Base-by-base conservation (phyloP, 192 early-diverging fungal species). In the Coemansia reversa region DNA sequence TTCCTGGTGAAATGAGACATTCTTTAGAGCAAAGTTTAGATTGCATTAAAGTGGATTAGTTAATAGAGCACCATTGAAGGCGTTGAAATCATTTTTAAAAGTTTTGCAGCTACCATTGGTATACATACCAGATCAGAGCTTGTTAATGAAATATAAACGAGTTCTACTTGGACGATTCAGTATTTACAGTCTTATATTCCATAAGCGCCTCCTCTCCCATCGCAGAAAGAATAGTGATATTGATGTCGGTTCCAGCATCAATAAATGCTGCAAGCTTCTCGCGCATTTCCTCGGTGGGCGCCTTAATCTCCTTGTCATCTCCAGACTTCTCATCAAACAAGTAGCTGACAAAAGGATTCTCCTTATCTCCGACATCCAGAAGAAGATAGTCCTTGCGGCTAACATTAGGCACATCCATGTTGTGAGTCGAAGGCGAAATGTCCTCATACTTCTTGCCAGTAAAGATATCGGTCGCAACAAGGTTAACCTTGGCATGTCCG, bases 401-500 rank as follows among this genome's bases (percentile, higher is more conserved):
- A 70, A 99, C 90, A 81, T 95, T 87, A 76, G 97, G 97, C 45
- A 99, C 97, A 73, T 98, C 93, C 93, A 99, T 96, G 89, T 99
- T 99, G 90, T 99, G 97, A 81, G 97, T 99, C 79, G 97, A 99
- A 69, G 97, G 97, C 71, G 96, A 99, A 72, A 99, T 81, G 84
- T 99, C 97, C 86, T 99, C 97, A 76, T 89, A 83, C 91, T 98
- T 99, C 90, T 92, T 94, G 78, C 86, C 87, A 66, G 91, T 99
- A 85, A 99, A 99, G 86, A 99, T 96, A 81, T 98, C 95, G 62
- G 89, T 88, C 66, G 86, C 95, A 30, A 89, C 88, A 78, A 95
- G 81, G 85, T 98, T 86, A 65, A 99, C 97, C 94, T 99, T 99
- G 85, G 97, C 97, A 89, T 99, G 97, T 62, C 96, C 97, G 93